Base-by-base conservation (phyloP, 768 basidiomycete species). In the Boletus tomentosulus region DNA sequence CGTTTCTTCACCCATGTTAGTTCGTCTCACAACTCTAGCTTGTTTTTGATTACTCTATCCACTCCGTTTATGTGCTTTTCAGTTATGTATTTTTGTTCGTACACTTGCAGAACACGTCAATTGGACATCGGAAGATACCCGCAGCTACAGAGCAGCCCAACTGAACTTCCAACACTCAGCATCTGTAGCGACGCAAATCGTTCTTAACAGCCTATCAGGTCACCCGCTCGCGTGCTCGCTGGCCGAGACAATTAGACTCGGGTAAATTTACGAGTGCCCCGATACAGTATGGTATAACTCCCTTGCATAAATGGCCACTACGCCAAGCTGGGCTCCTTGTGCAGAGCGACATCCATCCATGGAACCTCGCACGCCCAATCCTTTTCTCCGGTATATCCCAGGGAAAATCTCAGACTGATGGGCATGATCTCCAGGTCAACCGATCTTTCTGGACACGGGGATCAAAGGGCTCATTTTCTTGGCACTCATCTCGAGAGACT, bases 51-150 rank as follows among this genome's bases (percentile, higher is more conserved):
- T 71, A 70, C 58, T 65, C 58, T 70, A 70, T 59, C 63, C 57
- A 64, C 59, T 66, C 70, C 57, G 64, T 70, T 69, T 67, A 66
- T 71, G 68, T 71, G 70, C 70, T 68, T 62, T 68, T 67, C 66
- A 68, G 62, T 68, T 71, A 66, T 69, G 68, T 69, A 69, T 71
- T 68, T 61, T 39, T 51, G 50, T 67, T 69, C 66, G 66, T 68
- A 66, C 48, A 35, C 50, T 62, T 57, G 37, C 59, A 57, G 45
- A 56, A 63, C 30, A 51, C 47, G 56, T 53, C 63, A 49, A 57
- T 53, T 63, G 60, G 50, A 58, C 49, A 37, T 30, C 13, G 55
- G 44, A 61, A 51, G 59, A 61, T 61, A 48, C 55, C 50, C 33
- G 19, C 12, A 34, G 22, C 15, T 41, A 11, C 15, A 25, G 25